A percentile compares a stretch with the other conserved stretches of the same genome.
Conservation (phyloP, 1,139 yeast genomes). For the Pichia sp. region DNA sequence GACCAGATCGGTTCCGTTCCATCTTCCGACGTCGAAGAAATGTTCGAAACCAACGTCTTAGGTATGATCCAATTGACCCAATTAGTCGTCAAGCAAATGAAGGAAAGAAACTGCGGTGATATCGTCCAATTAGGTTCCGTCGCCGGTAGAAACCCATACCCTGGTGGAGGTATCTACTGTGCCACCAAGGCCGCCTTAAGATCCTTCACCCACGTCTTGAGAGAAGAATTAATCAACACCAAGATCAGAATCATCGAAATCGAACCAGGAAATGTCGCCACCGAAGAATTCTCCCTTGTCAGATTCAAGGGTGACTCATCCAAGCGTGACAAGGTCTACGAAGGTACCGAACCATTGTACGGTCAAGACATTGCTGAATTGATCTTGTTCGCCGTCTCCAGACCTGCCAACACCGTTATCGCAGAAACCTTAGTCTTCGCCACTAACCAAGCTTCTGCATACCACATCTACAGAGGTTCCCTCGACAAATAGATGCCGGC, state of each 20-base stretch:
- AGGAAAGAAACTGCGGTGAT: slow-evolving; percentile 45
- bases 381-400: slow-evolving; percentile 47
- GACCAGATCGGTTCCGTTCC: slow-evolving; percentile 43
- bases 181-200: slow-evolving; percentile 50
- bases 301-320: slow-evolving; percentile 45
- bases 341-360: slow-evolving; percentile 45
- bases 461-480: slow-evolving; percentile 47
- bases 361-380: slow-evolving; percentile 51
- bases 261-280: slow-evolving; percentile 53
- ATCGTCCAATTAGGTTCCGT: slow-evolving; percentile 50
- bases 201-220: slow-evolving; percentile 45
- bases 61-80: slow-evolving; percentile 51
- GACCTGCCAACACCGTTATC: slow-evolving; percentile 48
- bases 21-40: slow-evolving; percentile 42
- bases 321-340: slow-evolving; percentile 45
- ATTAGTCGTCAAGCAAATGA: slow-evolving; percentile 43
- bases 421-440: slow-evolving; percentile 52
- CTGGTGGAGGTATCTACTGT: slow-evolving; percentile 52
- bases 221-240: slow-evolving; percentile 48
- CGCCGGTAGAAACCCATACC: slow-evolving; percentile 52
- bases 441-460: slow-evolving; percentile 57
- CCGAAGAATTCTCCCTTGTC: slow-evolving; percentile 50
- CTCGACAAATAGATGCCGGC: slow-evolving; percentile 15
- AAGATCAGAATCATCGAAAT: slow-evolving; percentile 48
- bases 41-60: slow-evolving; percentile 49